These are phyloP conservation scores for Santalum album DNA, from an alignment of 164 flowering plant species.

Conservation along the genomic window DNA sequence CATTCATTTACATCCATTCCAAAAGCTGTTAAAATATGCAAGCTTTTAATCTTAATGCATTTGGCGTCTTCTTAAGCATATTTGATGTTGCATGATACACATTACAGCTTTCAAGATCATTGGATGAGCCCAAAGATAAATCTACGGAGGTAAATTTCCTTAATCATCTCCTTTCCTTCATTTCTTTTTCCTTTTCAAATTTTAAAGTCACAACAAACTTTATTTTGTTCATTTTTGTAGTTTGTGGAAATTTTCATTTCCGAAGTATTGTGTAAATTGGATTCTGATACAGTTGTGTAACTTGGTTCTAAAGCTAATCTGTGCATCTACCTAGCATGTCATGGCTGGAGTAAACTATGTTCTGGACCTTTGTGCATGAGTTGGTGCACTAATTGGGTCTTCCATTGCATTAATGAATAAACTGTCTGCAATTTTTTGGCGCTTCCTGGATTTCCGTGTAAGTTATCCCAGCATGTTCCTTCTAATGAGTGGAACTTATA, in stretches of 20 bases:
- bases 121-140: constrained; percentile 42
- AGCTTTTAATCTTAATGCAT: background rate
- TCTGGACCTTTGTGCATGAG: background rate
- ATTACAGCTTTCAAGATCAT: constrained; percentile 45
- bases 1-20: background rate
- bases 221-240: background rate
- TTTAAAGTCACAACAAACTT: background rate
- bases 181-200: background rate
- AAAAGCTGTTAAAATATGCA: background rate
- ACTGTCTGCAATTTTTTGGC: too few species aligned
- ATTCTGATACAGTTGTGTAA: background rate
- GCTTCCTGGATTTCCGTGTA: too few species aligned
- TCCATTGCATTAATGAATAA: too few species aligned
- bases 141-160: constrained; percentile 39
- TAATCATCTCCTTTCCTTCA: background rate
- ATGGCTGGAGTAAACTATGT: background rate
- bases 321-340: background rate
- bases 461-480: too few species aligned
- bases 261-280: background rate
- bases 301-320: background rate
- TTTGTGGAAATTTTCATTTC: background rate
- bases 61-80: background rate
- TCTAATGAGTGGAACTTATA: too few species aligned
- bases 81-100: background rate
- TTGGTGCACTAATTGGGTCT: too few species aligned